Evolutionary conservation across 257 asterid species (phyloP).

Genomic region (Capsicum rhomboideum): DNA sequence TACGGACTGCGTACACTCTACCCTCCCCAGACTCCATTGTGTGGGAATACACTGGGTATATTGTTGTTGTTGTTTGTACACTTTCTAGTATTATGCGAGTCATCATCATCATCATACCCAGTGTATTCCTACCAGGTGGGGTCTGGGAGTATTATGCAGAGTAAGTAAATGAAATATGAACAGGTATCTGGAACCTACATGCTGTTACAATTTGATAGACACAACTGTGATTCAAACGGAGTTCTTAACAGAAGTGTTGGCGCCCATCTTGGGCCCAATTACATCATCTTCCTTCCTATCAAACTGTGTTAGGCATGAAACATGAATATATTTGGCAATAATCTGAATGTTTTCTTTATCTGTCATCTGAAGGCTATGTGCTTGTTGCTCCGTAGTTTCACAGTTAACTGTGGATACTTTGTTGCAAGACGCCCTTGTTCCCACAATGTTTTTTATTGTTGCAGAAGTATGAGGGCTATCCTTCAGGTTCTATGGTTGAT

Average conservation of each 20-base stretch:
- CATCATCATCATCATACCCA: no score
- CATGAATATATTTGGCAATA: neutral
- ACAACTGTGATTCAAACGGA: neutral
- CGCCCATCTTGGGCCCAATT: neutral
- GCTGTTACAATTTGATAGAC: neutral
- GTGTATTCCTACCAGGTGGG: no score
- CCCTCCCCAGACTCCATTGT: no score
- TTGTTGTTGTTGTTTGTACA: neutral
- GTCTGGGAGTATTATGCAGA: neutral
- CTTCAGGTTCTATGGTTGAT: slow-evolving; percentile 94
- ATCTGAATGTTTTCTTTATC: neutral
- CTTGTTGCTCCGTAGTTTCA: neutral
- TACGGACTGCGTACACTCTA: no score
- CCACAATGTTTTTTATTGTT: slow-evolving; percentile 4
- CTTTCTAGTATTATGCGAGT: neutral
- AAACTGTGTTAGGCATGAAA: neutral
- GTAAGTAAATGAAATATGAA: neutral
- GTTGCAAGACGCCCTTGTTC: neutral
- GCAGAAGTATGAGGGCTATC: slow-evolving; percentile 89
- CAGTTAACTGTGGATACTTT: neutral
- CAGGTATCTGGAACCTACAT: neutral
- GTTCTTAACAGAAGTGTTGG: neutral
- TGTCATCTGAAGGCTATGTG: neutral
- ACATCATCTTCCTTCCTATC: neutral
- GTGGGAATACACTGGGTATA: no score